phyloP scores from a whole-genome alignment of 768 basidiomycete species.

The Agrocybe praecox region DNA sequence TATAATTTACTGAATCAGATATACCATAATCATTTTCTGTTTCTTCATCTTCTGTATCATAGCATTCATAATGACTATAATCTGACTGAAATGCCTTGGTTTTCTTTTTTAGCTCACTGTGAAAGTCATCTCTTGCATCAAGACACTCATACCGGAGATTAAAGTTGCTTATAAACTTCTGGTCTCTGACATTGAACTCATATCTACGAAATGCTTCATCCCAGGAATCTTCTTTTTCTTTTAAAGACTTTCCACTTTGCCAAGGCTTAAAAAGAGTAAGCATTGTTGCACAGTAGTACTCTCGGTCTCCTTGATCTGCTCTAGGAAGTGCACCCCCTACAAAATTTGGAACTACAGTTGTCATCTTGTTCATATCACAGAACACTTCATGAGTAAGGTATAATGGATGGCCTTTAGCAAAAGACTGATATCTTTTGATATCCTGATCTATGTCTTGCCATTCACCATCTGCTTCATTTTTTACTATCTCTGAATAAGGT shows the following conservation, averaged over 20 bases:
- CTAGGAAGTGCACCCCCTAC: conserved; percentile 27
- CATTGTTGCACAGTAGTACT: conserved; percentile 32
- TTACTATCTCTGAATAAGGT: not conserved
- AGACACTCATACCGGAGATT: conserved; percentile 38
- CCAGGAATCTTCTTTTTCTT: conserved; percentile 18
- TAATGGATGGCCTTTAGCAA: conserved; percentile 20
- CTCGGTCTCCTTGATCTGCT: conserved; percentile 27
- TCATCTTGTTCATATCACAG: conserved; percentile 6
- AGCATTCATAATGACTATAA: too few species aligned
- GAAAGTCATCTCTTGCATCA: conserved; percentile 33
- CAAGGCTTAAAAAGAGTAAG: conserved; percentile 31
- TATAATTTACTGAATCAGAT: too few species aligned
- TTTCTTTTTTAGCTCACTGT: not conserved
- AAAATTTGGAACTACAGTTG: conserved; percentile 26
- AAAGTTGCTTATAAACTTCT: conserved; percentile 24
- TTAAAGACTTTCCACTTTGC: conserved; percentile 24
- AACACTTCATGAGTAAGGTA: conserved; percentile 19
- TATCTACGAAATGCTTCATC: conserved; percentile 18
- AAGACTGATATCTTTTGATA: conserved; percentile 5
- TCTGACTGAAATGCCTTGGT: too few species aligned
- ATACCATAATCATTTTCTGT: too few species aligned
- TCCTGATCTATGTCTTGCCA: not conserved
- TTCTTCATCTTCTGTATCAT: too few species aligned
- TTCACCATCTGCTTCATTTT: not conserved
- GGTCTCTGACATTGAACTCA: conserved; percentile 13